Conservation (phyloP, 768 basidiomycete species). For the Arthromyces matolae region DNA sequence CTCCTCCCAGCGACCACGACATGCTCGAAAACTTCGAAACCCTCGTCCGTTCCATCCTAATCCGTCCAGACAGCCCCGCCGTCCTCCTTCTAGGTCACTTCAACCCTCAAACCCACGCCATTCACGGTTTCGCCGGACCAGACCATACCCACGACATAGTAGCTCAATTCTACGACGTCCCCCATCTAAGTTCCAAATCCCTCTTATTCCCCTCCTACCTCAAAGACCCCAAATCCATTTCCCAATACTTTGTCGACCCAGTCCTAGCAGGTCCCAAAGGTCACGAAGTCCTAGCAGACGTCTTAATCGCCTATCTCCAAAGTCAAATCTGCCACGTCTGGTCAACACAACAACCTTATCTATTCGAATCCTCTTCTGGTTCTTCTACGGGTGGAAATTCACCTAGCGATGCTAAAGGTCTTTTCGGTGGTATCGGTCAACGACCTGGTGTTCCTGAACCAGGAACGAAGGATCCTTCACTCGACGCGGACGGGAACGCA, state of each 20-base stretch:
- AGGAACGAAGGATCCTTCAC: constrained; percentile 27
- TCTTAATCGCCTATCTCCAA: constrained; percentile 89
- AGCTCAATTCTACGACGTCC: constrained; percentile 96
- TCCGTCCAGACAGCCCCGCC: constrained; percentile 88
- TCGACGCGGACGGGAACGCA: constrained; percentile 29
- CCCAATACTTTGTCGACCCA: constrained; percentile 77
- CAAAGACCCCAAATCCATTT: constrained; percentile 56
- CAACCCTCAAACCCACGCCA: constrained; percentile 74
- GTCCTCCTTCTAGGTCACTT: constrained; percentile 96
- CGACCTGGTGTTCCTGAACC: constrained; percentile 72
- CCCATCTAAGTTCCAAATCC: constrained; percentile 85
- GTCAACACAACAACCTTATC: too few species aligned
- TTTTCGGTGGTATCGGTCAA: constrained; percentile 84
- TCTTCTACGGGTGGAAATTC: constrained; percentile 26
- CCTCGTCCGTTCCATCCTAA: constrained; percentile 86
- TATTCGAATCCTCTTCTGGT: constrained; percentile 62
- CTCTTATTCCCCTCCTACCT: constrained; percentile 82
- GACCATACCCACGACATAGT: constrained; percentile 88
- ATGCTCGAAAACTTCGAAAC: constrained; percentile 87
- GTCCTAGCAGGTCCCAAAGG: constrained; percentile 78
- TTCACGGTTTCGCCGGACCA: constrained; percentile 83
- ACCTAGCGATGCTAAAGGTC: constrained; percentile 45
- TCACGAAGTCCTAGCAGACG: constrained; percentile 85
- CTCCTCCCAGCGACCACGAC: constrained; percentile 51
- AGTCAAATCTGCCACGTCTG: constrained; percentile 85